phyloP scores from a whole-genome alignment of 441 rosid species.

The Populus hybrid region DNA sequence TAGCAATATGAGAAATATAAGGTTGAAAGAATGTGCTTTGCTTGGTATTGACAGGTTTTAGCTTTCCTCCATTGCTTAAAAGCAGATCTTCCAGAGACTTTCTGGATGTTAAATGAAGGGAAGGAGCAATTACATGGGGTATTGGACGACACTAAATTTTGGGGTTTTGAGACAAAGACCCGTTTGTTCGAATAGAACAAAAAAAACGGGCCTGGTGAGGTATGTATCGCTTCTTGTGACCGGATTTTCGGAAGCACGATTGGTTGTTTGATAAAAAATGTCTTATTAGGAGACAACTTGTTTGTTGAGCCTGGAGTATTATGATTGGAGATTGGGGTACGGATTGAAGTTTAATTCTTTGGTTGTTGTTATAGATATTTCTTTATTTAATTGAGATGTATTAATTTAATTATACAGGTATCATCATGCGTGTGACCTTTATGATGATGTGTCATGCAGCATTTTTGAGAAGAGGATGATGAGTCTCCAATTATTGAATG shows the following conservation, averaged over 20 bases:
- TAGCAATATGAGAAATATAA: no score
- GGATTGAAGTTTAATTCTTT: not conserved
- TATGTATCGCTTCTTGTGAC: no score
- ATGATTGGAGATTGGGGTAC: slow-evolving; percentile 65
- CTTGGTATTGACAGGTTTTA: no score
- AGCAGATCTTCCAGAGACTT: no score
- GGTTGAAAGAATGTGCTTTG: no score
- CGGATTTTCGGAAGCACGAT: slow-evolving; percentile 39
- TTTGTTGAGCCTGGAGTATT: slow-evolving; percentile 56
- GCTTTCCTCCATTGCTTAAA: no score
- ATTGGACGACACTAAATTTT: no score
- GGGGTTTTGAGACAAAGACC: no score
- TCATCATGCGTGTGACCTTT: slow-evolving; percentile 36
- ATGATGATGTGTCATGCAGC: slow-evolving; percentile 46
- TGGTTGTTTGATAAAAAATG: slow-evolving; percentile 59
- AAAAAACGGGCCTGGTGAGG: no score
- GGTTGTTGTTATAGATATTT: not conserved
- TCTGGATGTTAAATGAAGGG: no score
- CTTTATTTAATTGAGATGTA: slow-evolving; percentile 5
- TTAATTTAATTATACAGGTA: slow-evolving; percentile 36
- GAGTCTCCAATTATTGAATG: slow-evolving; percentile 29
- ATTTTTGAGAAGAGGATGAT: slow-evolving; percentile 71
- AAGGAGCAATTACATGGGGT: no score
- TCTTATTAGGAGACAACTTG: slow-evolving; percentile 45
- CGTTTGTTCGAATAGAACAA: no score